A percentile compares a stretch with the other conserved stretches of the same genome.
Evolutionary conservation across 805 yeast species (phyloP).

Genomic region (Metschnikowia cubensis): DNA sequence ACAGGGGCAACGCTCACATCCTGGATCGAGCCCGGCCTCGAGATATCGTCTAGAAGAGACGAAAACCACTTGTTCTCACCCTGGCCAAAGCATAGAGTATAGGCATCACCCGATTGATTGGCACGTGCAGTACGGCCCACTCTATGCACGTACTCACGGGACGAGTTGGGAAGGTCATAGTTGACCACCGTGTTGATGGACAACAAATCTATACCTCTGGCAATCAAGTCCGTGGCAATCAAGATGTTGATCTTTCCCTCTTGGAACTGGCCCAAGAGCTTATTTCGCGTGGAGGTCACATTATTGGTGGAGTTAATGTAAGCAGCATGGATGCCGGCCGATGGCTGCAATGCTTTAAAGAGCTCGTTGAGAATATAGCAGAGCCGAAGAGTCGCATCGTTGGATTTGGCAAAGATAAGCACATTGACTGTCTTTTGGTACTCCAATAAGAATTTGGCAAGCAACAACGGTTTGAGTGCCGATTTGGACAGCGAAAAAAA

Average conservation of each 20-base stretch:
- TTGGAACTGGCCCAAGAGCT: slow-evolving; percentile 58
- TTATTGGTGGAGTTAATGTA: slow-evolving; percentile 60
- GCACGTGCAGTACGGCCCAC: slow-evolving; percentile 98
- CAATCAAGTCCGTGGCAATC: slow-evolving; percentile 85
- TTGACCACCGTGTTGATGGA: slow-evolving; percentile 73
- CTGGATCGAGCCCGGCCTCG: slow-evolving; percentile 25
- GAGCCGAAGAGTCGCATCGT: slow-evolving; percentile 83
- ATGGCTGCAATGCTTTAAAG: slow-evolving; percentile 19
- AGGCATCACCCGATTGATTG: slow-evolving; percentile 68
- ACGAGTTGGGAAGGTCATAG: slow-evolving; percentile 84
- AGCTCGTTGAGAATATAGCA: slow-evolving; percentile 54
- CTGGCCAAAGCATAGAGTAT: slow-evolving; percentile 67
- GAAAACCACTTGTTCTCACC: slow-evolving; percentile 71
- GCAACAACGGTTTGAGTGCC: slow-evolving; percentile 67
- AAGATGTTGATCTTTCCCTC: slow-evolving; percentile 49
- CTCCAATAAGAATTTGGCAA: slow-evolving; percentile 50
- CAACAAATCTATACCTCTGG: slow-evolving; percentile 89
- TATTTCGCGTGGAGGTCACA: slow-evolving; percentile 45
- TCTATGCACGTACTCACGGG: slow-evolving; percentile 91
- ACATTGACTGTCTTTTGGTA: slow-evolving; percentile 36
- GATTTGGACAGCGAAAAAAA: slow-evolving; percentile 34
- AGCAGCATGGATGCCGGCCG: slow-evolving; percentile 18
- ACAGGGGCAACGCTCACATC: slow-evolving; percentile 20
- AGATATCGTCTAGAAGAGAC: slow-evolving; percentile 47
- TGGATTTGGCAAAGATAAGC: slow-evolving; percentile 68